Evolutionary conservation across 1,284 basidiomycete genomes (phyloP).

Genomic region (Melampsora larici-populina): DNA sequence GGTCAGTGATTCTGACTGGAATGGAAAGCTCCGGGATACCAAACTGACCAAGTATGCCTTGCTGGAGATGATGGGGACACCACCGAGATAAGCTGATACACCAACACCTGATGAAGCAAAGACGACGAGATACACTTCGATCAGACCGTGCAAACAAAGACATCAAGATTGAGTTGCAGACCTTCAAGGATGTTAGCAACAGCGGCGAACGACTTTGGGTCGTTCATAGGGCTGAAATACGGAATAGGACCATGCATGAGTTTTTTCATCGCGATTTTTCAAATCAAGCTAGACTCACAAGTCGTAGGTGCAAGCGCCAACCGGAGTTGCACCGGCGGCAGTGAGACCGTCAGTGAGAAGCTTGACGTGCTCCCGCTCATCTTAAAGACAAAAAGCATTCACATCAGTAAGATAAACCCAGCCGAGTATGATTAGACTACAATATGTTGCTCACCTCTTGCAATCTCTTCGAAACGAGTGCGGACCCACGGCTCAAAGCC

Average conservation of each 20-base stretch:
- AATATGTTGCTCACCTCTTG: neutral
- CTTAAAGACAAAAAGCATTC: slow-evolving; percentile 57
- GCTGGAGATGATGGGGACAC: slow-evolving; percentile 33
- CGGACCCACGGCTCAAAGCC: slow-evolving; percentile 55
- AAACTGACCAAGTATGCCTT: neutral
- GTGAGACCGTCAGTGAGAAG: slow-evolving; percentile 59
- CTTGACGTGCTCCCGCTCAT: slow-evolving; percentile 62
- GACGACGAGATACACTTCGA: no score
- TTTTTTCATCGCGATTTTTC: slow-evolving; percentile 11
- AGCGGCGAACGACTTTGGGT: neutral
- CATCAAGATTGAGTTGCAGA: neutral
- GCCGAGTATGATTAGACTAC: neutral
- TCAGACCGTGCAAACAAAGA: no score
- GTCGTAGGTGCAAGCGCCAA: slow-evolving; percentile 58
- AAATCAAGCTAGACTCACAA: slow-evolving; percentile 59
- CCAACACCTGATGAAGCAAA: no score
- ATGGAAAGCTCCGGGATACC: no score
- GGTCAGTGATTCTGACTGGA: no score
- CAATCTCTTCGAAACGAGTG: neutral
- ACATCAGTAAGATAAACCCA: no score
- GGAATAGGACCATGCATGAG: no score
- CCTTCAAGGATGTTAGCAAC: neutral
- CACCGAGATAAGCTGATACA: slow-evolving; percentile 50
- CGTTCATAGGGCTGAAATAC: neutral
- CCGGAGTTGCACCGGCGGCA: slow-evolving; percentile 57